Conservation (phyloP, 352 stramenopile species). For the Phytophthora citricola region DNA sequence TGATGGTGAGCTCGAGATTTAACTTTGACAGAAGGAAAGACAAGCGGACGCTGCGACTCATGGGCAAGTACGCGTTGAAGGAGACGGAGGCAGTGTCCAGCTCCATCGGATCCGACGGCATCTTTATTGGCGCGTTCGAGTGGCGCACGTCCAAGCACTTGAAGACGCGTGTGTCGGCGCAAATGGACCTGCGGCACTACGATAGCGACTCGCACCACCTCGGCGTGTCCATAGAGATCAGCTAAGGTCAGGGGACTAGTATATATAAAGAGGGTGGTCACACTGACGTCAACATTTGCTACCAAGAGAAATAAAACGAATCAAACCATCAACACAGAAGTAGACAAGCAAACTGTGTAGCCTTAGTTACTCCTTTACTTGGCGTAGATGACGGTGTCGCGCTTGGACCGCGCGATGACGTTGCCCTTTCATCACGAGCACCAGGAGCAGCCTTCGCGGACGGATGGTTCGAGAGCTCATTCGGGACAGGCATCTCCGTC, state of each 20-base stretch:
- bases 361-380: constrained; percentile 47
- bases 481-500: constrained; percentile 94
- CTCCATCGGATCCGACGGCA: constrained; percentile 78
- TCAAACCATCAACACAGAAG: constrained; percentile 11
- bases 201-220: constrained; percentile 87
- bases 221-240: constrained; percentile 87
- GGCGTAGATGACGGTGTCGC: constrained; percentile 89
- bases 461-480: constrained; percentile 93
- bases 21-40: constrained; percentile 75
- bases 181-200: constrained; percentile 86
- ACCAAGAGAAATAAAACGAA: constrained; percentile 5
- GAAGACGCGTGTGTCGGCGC: constrained; percentile 75
- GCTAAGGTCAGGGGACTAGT: constrained; percentile 33
- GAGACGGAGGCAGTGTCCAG: constrained; percentile 55
- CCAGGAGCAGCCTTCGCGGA: constrained; percentile 89
- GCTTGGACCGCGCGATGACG: constrained; percentile 86
- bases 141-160: constrained; percentile 78
- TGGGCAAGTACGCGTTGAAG: constrained; percentile 61
- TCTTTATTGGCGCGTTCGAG: constrained; percentile 79
- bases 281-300: constrained; percentile 6
- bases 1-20: constrained; percentile 73
- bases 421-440: constrained; percentile 86
- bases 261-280: constrained; percentile 39
- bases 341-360: neutral
- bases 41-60: constrained; percentile 64